A percentile compares a stretch with the other conserved stretches of the same genome.
Conservation (phyloP, 2,329 filamentous ascomycete species). For the Meredithiella fracta region DNA sequence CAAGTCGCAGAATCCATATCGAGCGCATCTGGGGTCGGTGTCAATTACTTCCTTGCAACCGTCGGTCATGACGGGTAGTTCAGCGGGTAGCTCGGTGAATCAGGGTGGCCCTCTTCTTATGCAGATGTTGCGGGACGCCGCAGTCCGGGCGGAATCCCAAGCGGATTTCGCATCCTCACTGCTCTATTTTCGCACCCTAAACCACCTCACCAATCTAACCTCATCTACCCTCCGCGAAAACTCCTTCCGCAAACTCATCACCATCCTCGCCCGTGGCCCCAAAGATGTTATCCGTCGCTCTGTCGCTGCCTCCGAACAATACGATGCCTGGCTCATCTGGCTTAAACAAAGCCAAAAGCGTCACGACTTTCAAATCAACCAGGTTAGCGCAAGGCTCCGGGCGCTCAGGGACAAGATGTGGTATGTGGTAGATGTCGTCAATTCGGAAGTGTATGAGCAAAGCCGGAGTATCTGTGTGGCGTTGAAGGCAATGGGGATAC, state of each 20-base stretch:
- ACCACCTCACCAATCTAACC: conserved; percentile 49
- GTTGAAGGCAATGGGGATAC: conserved; percentile 73
- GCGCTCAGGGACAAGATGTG: conserved; percentile 92
- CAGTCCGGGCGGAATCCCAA: conserved; percentile 57
- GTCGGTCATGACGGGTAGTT: background rate
- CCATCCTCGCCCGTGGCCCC: conserved; percentile 58
- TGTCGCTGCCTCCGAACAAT: conserved; percentile 57
- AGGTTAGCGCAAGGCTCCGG: conserved; percentile 56
- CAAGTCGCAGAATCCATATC: conserved; percentile 35
- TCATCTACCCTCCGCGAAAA: conserved; percentile 47
- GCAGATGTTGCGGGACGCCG: conserved; percentile 60
- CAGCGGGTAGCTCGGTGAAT: background rate
- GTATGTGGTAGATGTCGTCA: conserved; percentile 88
- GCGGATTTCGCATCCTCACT: conserved; percentile 74
- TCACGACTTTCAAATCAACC: conserved; percentile 55
- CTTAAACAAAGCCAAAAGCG: conserved; percentile 68
- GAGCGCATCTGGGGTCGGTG: conserved; percentile 19
- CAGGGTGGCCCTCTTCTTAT: conserved; percentile 38
- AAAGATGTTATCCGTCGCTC: conserved; percentile 53
- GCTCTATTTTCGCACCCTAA: conserved; percentile 68
- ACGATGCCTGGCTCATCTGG: conserved; percentile 69
- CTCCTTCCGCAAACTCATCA: conserved; percentile 53
- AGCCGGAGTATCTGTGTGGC: conserved; percentile 74
- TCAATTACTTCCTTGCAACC: background rate
- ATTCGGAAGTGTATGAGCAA: conserved; percentile 75